Conservation (phyloP, 768 basidiomycete genomes). For the Boletus pseudopeckii region DNA sequence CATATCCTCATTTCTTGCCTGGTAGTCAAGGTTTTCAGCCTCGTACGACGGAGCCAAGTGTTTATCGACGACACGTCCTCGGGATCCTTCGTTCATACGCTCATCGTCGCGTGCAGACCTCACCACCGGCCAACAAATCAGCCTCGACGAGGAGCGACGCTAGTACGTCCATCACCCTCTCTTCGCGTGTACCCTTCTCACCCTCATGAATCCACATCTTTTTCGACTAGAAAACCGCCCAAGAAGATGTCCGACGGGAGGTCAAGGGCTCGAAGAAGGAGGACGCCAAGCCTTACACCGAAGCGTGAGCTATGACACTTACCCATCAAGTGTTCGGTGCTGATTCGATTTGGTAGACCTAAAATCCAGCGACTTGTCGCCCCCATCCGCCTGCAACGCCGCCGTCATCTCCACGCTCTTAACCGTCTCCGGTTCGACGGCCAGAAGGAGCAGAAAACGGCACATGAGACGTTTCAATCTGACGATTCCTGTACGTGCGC, state of each 20-base stretch:
- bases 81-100: neutral
- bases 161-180: slow-evolving; percentile 45
- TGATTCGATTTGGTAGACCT: neutral
- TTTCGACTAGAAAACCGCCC: slow-evolving; percentile 95
- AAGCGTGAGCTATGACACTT: too few species aligned
- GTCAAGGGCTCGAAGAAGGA: slow-evolving; percentile 87
- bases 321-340: neutral
- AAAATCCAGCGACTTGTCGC: too few species aligned
- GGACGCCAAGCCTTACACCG: slow-evolving; percentile 88
- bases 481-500: too few species aligned
- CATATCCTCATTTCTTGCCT: neutral
- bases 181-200: neutral
- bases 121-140: slow-evolving; percentile 94
- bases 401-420: too few species aligned
- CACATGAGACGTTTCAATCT: too few species aligned
- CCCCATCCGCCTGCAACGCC: too few species aligned
- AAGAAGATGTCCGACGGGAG: slow-evolving; percentile 92
- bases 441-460: too few species aligned
- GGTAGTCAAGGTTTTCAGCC: neutral
- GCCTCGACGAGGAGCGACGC: slow-evolving; percentile 88
- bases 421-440: too few species aligned
- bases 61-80: neutral
- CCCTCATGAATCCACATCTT: slow-evolving; percentile 72
- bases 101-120: slow-evolving; percentile 56
- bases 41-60: neutral